These are phyloP conservation scores for Phalaenopsis aphrodite DNA, from an alignment of 106 monocot species.

Conservation along the genomic window DNA sequence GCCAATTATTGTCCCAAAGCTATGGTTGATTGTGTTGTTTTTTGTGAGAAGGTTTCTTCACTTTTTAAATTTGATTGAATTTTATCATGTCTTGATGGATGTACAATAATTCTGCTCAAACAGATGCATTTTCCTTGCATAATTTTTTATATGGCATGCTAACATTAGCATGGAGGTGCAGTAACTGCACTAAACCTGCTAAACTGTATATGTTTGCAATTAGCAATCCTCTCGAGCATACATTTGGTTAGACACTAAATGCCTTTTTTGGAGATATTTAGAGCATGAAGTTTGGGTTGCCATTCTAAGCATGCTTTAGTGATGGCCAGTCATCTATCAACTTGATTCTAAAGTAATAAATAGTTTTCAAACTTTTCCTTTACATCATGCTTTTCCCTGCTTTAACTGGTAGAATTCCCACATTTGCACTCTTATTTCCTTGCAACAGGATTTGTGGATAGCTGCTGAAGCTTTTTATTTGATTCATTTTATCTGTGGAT, in stretches of 20 bases:
- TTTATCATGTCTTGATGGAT: background rate
- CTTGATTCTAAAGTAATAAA: background rate
- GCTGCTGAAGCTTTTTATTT: too few species aligned
- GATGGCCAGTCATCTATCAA: background rate
- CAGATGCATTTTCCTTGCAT: background rate
- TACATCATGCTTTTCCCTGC: background rate
- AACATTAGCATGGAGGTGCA: background rate
- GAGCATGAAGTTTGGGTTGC: background rate
- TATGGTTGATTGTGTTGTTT: too few species aligned
- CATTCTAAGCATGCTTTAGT: background rate
- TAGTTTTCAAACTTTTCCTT: background rate
- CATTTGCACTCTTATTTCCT: background rate
- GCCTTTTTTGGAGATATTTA: background rate
- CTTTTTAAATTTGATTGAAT: background rate
- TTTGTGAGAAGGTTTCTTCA: too few species aligned
- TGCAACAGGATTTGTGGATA: background rate
- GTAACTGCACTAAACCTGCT: background rate
- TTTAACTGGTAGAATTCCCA: background rate
- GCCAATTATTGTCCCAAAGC: too few species aligned
- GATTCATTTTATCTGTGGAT: background rate
- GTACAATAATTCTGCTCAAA: background rate
- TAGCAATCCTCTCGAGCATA: background rate
- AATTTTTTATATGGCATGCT: background rate
- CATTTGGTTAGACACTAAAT: too few species aligned
- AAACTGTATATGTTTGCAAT: background rate